Percentiles rank a stretch among this genome's conserved stretches.
Evolutionary conservation across 495 filamentous ascomycete genomes (phyloP).

Genomic region (Wilcoxina mikolae): DNA sequence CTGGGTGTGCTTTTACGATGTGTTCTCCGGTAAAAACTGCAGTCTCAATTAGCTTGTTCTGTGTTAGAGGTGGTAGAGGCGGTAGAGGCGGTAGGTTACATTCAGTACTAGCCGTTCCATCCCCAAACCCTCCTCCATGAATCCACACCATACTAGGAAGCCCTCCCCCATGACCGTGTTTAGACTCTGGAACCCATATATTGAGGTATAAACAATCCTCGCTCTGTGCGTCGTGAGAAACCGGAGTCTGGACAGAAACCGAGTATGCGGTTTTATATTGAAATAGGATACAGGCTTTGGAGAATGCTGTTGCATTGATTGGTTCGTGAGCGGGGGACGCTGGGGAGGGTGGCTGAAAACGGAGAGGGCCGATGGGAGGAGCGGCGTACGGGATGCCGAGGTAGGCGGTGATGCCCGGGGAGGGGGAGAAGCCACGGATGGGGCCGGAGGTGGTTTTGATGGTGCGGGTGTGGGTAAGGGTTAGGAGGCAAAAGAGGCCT

Average conservation of each 20-base stretch:
- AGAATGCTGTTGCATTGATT: constrained; percentile 1
- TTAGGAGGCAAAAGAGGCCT: no score
- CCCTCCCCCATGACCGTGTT: constrained; percentile 2
- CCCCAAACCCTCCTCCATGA: constrained; percentile 22
- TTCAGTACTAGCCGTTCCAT: neutral
- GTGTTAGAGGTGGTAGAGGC: neutral
- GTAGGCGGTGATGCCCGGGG: constrained; percentile 6
- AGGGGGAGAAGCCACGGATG: neutral
- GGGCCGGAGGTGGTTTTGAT: neutral
- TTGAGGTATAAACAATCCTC: constrained; percentile 44
- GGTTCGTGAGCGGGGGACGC: neutral
- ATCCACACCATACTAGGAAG: constrained; percentile 39
- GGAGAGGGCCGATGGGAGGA: constrained; percentile 10
- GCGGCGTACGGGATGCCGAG: constrained; percentile 18
- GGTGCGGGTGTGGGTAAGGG: neutral
- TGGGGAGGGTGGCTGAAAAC: constrained; percentile 5
- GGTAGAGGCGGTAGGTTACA: neutral
- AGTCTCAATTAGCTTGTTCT: neutral
- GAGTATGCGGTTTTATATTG: neutral
- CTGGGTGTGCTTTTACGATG: constrained; percentile 34
- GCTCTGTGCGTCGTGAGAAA: neutral
- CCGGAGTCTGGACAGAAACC: neutral
- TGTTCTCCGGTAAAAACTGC: constrained; percentile 34
- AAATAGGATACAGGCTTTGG: constrained; percentile 6
- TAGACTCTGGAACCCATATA: constrained; percentile 35